Percentiles rank a stretch among this genome's conserved stretches.
Conservation (phyloP, 2,329 filamentous ascomycete species). For the Aspergillus japonicus region DNA sequence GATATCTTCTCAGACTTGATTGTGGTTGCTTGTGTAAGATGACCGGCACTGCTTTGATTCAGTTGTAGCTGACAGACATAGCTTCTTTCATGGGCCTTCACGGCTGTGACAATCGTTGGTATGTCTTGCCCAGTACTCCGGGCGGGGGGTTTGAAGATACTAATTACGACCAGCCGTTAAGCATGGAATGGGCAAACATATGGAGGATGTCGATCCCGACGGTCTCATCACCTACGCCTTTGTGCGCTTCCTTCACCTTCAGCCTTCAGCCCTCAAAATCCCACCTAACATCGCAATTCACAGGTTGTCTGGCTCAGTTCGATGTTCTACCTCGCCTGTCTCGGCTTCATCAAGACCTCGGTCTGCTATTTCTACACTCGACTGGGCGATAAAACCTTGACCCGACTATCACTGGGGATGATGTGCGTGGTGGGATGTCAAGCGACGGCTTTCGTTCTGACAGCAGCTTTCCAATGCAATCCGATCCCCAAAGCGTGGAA, state of each 20-base stretch:
- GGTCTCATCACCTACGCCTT: constrained; percentile 16
- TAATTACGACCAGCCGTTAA: constrained; percentile 12
- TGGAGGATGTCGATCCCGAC: constrained; percentile 11
- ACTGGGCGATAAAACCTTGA: constrained; percentile 41
- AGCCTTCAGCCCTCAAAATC: too few relatives aligned
- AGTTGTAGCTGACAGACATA: constrained; percentile 10
- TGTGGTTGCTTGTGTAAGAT: constrained; percentile 30
- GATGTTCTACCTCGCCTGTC: constrained; percentile 49
- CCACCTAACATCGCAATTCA: background rate
- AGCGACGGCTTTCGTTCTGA: constrained; percentile 43
- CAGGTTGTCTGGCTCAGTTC: constrained; percentile 49
- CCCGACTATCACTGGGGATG: constrained; percentile 40
- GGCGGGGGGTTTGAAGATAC: background rate
- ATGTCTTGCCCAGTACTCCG: constrained; percentile 7
- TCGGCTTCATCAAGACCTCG: constrained; percentile 51
- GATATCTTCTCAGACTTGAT: constrained; percentile 27
- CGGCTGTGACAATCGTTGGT: constrained; percentile 36
- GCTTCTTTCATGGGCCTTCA: constrained; percentile 38
- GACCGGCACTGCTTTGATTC: background rate
- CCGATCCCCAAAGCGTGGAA: constrained; percentile 45
- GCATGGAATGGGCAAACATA: constrained; percentile 19
- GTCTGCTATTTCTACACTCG: constrained; percentile 49
- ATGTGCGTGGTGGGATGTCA: constrained; percentile 42
- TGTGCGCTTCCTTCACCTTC: background rate
- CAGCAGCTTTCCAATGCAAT: constrained; percentile 46